A percentile compares a stretch with the other conserved stretches of the same genome.
Conservation (phyloP, 306 rosid genomes). For the Ochetophila trinervis region DNA sequence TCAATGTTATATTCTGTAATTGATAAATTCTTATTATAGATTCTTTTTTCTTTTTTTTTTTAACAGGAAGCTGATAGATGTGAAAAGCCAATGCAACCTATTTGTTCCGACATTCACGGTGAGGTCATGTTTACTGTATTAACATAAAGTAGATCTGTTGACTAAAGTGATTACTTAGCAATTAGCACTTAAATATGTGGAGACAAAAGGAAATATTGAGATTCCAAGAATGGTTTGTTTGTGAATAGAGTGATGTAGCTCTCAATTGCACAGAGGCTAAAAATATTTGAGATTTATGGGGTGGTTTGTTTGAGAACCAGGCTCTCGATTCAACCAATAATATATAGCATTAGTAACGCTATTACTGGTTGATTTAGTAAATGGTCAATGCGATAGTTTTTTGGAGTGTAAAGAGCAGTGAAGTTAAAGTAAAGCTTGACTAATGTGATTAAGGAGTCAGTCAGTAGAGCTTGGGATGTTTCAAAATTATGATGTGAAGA, state of each 20-base stretch:
- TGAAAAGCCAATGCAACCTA: constrained; percentile 36
- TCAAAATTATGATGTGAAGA: constrained; percentile 2
- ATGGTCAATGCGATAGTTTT: constrained; percentile 3
- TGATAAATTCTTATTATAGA: constrained; percentile 1
- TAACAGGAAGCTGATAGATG: constrained; percentile 51
- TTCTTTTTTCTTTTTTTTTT: constrained; percentile 28
- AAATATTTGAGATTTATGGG: too few relatives aligned
- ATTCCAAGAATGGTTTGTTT: neutral
- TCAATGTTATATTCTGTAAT: neutral
- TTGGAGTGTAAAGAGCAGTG: neutral
- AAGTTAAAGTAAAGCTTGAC: neutral
- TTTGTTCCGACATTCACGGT: constrained; percentile 38
- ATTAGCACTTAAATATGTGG: neutral
- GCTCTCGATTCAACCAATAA: neutral
- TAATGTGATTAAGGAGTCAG: neutral
- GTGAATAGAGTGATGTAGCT: neutral
- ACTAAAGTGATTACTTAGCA: constrained; percentile 1
- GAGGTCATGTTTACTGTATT: constrained; percentile 28
- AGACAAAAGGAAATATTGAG: neutral
- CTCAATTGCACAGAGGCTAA: neutral
- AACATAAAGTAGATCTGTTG: neutral
- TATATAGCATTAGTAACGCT: neutral
- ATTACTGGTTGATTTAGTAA: neutral
- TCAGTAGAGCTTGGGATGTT: neutral
- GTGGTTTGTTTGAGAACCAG: neutral